Evolutionary conservation across 352 stramenopile species (phyloP).

Genomic region (Pythium biforme): DNA sequence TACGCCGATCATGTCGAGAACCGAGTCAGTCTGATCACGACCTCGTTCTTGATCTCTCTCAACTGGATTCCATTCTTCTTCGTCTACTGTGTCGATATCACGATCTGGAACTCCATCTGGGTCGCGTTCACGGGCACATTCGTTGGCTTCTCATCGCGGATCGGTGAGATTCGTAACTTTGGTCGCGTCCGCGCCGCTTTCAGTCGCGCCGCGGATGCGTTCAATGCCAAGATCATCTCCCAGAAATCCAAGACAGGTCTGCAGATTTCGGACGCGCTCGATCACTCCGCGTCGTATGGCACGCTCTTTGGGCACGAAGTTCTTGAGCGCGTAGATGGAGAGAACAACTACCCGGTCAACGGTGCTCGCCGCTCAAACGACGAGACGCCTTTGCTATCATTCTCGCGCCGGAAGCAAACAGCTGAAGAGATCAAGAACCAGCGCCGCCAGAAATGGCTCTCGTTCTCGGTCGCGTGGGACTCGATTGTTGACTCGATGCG

Average conservation of each 20-base stretch:
- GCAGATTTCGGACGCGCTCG: conserved; percentile 29
- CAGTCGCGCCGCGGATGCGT: conserved; percentile 81
- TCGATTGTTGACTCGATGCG: conserved; percentile 96
- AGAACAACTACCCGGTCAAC: conserved; percentile 25
- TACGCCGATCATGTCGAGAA: conserved; percentile 95
- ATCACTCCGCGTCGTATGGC: conserved; percentile 29
- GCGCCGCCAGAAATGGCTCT: conserved; percentile 97
- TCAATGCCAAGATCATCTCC: conserved; percentile 85
- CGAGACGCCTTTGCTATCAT: conserved; percentile 80
- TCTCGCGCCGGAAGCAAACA: conserved; percentile 83
- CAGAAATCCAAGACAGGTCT: conserved; percentile 69
- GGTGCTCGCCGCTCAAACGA: conserved; percentile 30
- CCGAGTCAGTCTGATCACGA: conserved; percentile 81
- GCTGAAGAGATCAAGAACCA: conserved; percentile 86
- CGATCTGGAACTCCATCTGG: conserved; percentile 98
- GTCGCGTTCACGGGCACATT: conserved; percentile 96
- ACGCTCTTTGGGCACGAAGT: conserved; percentile 36
- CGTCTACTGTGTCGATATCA: conserved; percentile 98
- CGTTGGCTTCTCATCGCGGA: conserved; percentile 95
- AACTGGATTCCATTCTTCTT: conserved; percentile 98
- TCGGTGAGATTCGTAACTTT: conserved; percentile 96
- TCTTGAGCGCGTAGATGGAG: conserved; percentile 29
- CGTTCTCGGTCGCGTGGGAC: conserved; percentile 98
- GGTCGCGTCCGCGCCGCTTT: conserved; percentile 84
- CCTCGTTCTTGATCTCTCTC: conserved; percentile 89